Evolutionary conservation across 495 filamentous ascomycete species (phyloP).

Genomic region (Aspergillus steynii): DNA sequence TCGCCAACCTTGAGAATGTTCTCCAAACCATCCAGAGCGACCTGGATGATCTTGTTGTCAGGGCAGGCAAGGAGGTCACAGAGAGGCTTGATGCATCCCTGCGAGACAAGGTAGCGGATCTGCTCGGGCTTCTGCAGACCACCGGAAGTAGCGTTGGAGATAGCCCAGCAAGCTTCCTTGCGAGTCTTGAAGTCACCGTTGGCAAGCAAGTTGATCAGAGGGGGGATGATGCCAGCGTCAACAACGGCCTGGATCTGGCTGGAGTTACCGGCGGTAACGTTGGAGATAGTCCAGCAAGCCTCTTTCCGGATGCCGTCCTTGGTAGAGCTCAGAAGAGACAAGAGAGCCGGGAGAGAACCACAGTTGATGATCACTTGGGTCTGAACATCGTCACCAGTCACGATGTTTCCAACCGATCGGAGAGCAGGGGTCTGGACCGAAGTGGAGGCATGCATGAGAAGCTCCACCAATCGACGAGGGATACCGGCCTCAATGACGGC

Average conservation of each 20-base stretch:
- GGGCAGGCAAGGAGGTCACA: conserved; percentile 96
- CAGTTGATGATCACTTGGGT: conserved; percentile 99
- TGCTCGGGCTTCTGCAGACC: conserved; percentile 98
- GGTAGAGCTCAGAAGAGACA: conserved; percentile 89
- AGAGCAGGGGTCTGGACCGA: conserved; percentile 98
- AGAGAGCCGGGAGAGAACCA: conserved; percentile 84
- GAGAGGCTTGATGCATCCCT: conserved; percentile 95
- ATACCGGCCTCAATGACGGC: conserved; percentile 98
- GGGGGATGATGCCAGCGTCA: conserved; percentile 94
- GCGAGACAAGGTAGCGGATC: conserved; percentile 88
- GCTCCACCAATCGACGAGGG: conserved; percentile 92
- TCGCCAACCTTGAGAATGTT: conserved; percentile 99
- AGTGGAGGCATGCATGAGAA: conserved; percentile 98
- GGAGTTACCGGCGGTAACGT: conserved; percentile 97
- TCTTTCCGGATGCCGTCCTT: conserved; percentile 99
- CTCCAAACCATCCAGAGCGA: conserved; percentile 96
- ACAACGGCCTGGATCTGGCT: conserved; percentile 97
- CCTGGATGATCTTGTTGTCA: conserved; percentile 99
- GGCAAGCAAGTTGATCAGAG: conserved; percentile 90
- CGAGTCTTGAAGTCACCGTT: conserved; percentile 99
- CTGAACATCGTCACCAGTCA: conserved; percentile 97
- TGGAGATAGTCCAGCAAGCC: conserved; percentile 99
- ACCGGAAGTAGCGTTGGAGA: conserved; percentile 97
- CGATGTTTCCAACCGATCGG: conserved; percentile 97
- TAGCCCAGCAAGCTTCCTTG: conserved; percentile 99